These are phyloP conservation scores for Citrus maxima DNA, from an alignment of 345 rosid genomes.

Conservation along the genomic window DNA sequence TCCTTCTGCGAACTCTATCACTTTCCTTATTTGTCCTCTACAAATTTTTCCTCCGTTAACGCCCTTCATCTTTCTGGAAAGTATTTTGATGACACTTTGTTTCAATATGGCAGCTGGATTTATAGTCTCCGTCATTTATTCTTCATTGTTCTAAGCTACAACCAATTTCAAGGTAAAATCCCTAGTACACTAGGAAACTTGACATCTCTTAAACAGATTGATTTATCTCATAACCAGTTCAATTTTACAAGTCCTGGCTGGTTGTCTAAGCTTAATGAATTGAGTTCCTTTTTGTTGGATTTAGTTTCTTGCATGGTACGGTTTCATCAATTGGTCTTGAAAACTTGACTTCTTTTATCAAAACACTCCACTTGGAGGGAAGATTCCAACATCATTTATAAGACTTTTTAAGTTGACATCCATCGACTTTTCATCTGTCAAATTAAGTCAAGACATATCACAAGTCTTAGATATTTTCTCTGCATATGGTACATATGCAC, in stretches of 20 bases:
- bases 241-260: not conserved
- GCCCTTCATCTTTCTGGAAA: not conserved
- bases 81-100: not conserved
- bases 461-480: too few species aligned
- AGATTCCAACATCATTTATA: too few species aligned
- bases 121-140: not conserved
- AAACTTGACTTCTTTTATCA: too few species aligned
- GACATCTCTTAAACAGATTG: not conserved
- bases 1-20: not conserved
- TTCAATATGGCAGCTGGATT: not conserved
- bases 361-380: too few species aligned
- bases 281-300: not conserved
- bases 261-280: not conserved
- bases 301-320: too few species aligned
- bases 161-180: not conserved
- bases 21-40: not conserved
- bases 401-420: too few species aligned
- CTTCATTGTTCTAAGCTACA: not conserved
- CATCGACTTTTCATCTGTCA: too few species aligned
- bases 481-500: too few species aligned
- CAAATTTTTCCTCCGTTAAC: not conserved
- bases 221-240: not conserved
- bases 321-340: too few species aligned
- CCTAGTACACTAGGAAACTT: not conserved
- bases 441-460: too few species aligned